Conservation (phyloP, 768 basidiomycete genomes). For the Amanita rimosa region DNA sequence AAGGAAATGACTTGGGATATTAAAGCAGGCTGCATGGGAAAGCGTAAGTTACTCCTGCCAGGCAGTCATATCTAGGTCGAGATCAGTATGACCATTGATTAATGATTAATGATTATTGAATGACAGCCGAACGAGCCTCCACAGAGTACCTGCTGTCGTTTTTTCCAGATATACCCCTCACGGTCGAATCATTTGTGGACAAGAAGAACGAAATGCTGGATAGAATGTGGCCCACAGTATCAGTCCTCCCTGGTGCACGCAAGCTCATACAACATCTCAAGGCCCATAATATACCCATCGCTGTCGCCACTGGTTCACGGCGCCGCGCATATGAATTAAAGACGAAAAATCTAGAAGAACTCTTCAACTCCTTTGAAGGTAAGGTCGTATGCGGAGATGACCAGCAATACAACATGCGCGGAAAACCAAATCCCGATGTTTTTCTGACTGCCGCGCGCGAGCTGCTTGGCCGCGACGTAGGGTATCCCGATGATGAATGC, state of each 20-base stretch:
- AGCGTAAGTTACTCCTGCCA: slow-evolving; percentile 33
- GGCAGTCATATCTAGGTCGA: not conserved
- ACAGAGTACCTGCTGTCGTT: slow-evolving; percentile 61
- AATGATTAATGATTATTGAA: no score
- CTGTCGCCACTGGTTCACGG: slow-evolving; percentile 69
- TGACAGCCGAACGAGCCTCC: slow-evolving; percentile 51
- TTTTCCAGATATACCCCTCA: slow-evolving; percentile 64
- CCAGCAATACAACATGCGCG: slow-evolving; percentile 33
- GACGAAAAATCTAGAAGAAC: slow-evolving; percentile 44
- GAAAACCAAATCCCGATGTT: slow-evolving; percentile 80
- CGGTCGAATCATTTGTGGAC: slow-evolving; percentile 44
- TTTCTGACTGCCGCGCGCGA: slow-evolving; percentile 64
- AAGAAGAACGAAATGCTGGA: slow-evolving; percentile 52
- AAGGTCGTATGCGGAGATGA: slow-evolving; percentile 70
- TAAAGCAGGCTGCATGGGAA: slow-evolving; percentile 84
- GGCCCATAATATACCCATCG: slow-evolving; percentile 60
- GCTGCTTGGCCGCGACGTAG: slow-evolving; percentile 45
- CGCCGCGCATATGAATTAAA: slow-evolving; percentile 60
- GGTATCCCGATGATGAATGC: slow-evolving; percentile 25
- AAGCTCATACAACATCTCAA: slow-evolving; percentile 65
- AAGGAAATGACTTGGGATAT: slow-evolving; percentile 82
- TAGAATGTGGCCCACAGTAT: slow-evolving; percentile 54
- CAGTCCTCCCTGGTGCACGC: slow-evolving; percentile 61
- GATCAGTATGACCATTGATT: not conserved
- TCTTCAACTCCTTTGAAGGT: slow-evolving; percentile 52